Evolutionary conservation across 345 rosid species (phyloP).

Genomic region (Reutealis trisperma): DNA sequence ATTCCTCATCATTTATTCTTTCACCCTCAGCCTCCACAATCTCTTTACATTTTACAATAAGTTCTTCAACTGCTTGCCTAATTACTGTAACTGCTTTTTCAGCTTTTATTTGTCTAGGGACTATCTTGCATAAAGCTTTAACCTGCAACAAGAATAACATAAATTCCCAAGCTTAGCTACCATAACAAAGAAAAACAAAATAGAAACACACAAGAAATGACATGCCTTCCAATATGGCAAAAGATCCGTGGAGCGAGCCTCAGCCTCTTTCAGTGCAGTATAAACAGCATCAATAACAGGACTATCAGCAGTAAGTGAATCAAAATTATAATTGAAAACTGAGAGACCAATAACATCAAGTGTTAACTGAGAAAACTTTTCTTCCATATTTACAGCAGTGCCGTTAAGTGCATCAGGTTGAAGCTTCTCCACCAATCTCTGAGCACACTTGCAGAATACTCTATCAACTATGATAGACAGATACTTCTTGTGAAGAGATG

Average conservation of each 20-base stretch:
- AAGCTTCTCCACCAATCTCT: conserved; percentile 86
- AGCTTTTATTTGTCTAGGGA: conserved; percentile 93
- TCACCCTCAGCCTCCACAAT: conserved; percentile 93
- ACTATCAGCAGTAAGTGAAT: conserved; percentile 71
- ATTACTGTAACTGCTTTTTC: conserved; percentile 78
- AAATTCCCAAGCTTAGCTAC: not conserved
- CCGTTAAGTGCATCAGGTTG: conserved; percentile 68
- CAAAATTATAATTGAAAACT: conserved; percentile 82
- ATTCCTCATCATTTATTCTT: conserved; percentile 78
- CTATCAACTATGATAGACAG: conserved; percentile 84
- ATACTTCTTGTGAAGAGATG: conserved; percentile 92
- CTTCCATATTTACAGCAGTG: conserved; percentile 90
- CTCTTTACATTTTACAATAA: conserved; percentile 74
- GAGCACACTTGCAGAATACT: conserved; percentile 87
- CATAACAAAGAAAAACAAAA: not conserved
- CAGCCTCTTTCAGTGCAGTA: conserved; percentile 92
- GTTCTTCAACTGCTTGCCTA: conserved; percentile 78
- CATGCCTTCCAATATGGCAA: conserved; percentile 95
- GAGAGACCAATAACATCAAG: conserved; percentile 91
- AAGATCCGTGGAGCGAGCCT: conserved; percentile 87
- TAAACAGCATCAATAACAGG: conserved; percentile 93
- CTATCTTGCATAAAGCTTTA: conserved; percentile 67
- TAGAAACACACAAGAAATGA: conserved; percentile 15
- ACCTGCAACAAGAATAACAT: conserved; percentile 41
- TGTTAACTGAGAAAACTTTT: conserved; percentile 80